A percentile compares a stretch with the other conserved stretches of the same genome.
phyloP scores from a whole-genome alignment of 2,329 filamentous ascomycete species.

The Aspergillus caelatus region DNA sequence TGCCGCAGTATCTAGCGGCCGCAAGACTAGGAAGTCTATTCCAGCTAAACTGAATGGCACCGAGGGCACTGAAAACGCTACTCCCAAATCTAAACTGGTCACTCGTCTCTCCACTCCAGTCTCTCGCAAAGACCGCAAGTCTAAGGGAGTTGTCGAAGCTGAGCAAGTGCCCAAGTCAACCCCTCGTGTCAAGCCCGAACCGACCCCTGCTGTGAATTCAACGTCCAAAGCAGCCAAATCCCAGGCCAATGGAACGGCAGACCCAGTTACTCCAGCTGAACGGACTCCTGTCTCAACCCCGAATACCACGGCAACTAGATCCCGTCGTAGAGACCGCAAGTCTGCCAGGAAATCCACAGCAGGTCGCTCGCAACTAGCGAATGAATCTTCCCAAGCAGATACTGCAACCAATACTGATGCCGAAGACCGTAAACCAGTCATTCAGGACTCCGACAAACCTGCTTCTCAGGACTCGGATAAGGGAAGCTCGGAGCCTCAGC shows the following conservation, averaged over 20 bases:
- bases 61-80: constrained; percentile 6
- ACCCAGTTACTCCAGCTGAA: constrained; percentile 13
- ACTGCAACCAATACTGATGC: background rate
- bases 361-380: background rate
- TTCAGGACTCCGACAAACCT: constrained; percentile 3
- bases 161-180: constrained; percentile 11
- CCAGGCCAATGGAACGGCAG: constrained; percentile 3
- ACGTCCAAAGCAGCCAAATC: constrained; percentile 4
- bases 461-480: constrained; percentile 4
- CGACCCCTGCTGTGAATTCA: constrained; percentile 1
- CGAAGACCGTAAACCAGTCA: background rate
- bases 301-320: constrained; percentile 7
- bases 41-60: constrained; percentile 18
- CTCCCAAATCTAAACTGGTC: constrained; percentile 7
- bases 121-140: constrained; percentile 15
- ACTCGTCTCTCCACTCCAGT: constrained; percentile 16
- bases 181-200: constrained; percentile 2
- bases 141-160: constrained; percentile 10
- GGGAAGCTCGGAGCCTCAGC: constrained; percentile 5
- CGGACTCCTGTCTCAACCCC: constrained; percentile 9
- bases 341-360: constrained; percentile 5
- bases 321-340: constrained; percentile 19
- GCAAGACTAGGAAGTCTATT: constrained; percentile 22
- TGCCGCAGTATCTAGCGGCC: constrained; percentile 8
- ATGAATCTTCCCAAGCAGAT: background rate